Base-by-base conservation (phyloP, 2,329 filamentous ascomycete genomes). In the Colletotrichum echinochloae region DNA sequence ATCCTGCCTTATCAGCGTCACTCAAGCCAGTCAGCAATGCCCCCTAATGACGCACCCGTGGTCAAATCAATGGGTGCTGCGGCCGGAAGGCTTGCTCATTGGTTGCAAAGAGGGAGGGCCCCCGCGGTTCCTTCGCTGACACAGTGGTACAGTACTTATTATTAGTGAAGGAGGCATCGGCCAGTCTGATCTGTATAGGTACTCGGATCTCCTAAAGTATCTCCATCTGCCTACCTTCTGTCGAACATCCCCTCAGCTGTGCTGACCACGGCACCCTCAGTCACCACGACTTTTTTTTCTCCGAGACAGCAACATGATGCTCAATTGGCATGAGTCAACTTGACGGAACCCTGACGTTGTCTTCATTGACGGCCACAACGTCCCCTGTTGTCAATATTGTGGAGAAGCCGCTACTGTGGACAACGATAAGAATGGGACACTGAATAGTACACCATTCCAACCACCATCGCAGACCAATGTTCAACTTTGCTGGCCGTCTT, bases 401-500 rank as follows among this genome's bases (percentile, higher is more conserved):
- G 23, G 23, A 14, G 46, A 49, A 26, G 7, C 3, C 1, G 46
- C 46, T 49, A 5, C 46, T 26, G 23, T 49, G 23, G 46, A 26
- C 46, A 26, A 28, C 28, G 48, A 1, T 16, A 16, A 18, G 14
- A 49, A 28, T 8, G 2, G 5, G 48, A 16, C 23, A 28, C 14
- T 49, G 48, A 14, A 28, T 6, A 6, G 23, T 2, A 16, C 23
- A 18, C 5, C 23, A 18, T 35, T n/a, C 8, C 12, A 46, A 0
- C 23, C 48, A 18, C 20, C 48, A 8, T 35, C 33, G 6, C 12
- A 16, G 1, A 18, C 37, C 5, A 16, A 28, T 9, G 35, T 56
- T 11, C 5, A 70, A 14, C 46, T 70, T 1, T 9, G 66, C 14
- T 70, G 61, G 66, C 66, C 62, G 0, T 48, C 66, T n/a, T 70